Conservation (phyloP, 2,329 filamentous ascomycete species). For the Fulvia fulva region DNA sequence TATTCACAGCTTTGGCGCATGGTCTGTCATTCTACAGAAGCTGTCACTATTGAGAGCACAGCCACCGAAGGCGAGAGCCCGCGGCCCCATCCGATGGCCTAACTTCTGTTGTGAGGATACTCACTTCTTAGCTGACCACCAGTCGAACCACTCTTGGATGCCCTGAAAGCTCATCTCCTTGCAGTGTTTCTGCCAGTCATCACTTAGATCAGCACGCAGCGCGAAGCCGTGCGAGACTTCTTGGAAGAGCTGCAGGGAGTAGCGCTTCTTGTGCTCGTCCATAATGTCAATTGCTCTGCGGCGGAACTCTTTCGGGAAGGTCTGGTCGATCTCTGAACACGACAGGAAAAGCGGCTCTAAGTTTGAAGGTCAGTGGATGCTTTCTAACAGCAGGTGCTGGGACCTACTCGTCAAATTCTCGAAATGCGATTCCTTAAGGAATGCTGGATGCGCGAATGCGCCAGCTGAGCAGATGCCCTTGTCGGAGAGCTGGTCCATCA, state of each 20-base stretch:
- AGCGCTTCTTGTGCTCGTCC: slow-evolving; percentile 33
- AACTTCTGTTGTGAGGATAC: background rate
- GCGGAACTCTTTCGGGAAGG: slow-evolving; percentile 36
- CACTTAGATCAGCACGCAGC: slow-evolving; percentile 34
- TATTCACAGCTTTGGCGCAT: background rate
- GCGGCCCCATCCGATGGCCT: no score
- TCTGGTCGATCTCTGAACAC: slow-evolving; percentile 42
- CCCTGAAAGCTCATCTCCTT: slow-evolving; percentile 31
- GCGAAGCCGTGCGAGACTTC: slow-evolving; percentile 31
- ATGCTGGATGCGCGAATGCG: slow-evolving; percentile 50
- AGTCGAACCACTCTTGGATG: slow-evolving; percentile 23
- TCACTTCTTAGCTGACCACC: background rate
- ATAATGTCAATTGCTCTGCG: slow-evolving; percentile 41
- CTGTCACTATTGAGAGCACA: background rate
- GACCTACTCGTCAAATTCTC: slow-evolving; percentile 32
- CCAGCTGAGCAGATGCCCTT: slow-evolving; percentile 37
- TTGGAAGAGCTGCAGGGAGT: slow-evolving; percentile 26
- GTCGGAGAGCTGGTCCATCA: slow-evolving; percentile 32
- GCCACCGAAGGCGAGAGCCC: no score
- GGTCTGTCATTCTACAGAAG: background rate
- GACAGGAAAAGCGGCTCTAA: slow-evolving; percentile 41
- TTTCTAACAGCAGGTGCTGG: background rate
- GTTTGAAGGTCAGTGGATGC: background rate
- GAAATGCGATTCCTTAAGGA: slow-evolving; percentile 46
- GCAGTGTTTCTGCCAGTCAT: slow-evolving; percentile 31